A percentile compares a stretch with the other conserved stretches of the same genome.
These are phyloP conservation scores for Metarhizium humberi DNA, from an alignment of 2,329 filamentous ascomycete species.

Conservation along the genomic window DNA sequence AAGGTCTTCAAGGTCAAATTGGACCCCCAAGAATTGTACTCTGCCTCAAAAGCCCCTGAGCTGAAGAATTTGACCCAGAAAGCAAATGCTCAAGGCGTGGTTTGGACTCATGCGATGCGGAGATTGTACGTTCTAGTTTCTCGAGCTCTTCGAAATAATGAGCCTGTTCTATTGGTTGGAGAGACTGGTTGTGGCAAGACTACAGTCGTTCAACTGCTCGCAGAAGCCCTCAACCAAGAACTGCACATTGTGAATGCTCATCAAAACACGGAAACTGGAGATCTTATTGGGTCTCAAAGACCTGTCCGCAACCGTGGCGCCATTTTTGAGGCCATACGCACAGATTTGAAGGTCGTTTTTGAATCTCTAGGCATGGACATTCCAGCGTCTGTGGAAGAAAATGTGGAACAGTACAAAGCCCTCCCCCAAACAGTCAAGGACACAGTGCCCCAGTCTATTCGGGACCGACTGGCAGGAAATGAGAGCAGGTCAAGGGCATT, in stretches of 20 bases:
- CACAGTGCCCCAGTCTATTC: constrained; percentile 38
- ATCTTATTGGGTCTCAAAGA: constrained; percentile 90
- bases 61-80: constrained; percentile 38
- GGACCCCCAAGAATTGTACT: constrained; percentile 65
- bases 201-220: constrained; percentile 86
- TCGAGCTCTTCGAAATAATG: constrained; percentile 76
- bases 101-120: constrained; percentile 95
- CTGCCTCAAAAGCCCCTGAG: constrained; percentile 45
- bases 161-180: constrained; percentile 88
- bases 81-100: constrained; percentile 54
- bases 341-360: constrained; percentile 47
- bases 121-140: constrained; percentile 84
- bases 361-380: constrained; percentile 27
- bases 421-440: constrained; percentile 37
- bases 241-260: constrained; percentile 93
- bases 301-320: constrained; percentile 78
- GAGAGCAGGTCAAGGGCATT: constrained; percentile 66
- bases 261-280: constrained; percentile 95
- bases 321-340: constrained; percentile 55
- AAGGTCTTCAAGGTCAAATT: constrained; percentile 81
- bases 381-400: constrained; percentile 38
- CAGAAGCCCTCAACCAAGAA: constrained; percentile 66
- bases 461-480: constrained; percentile 35
- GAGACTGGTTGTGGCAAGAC: constrained; percentile 98
- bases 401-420: constrained; percentile 47